phyloP scores from a whole-genome alignment of 2,329 filamentous ascomycete genomes.

The Neophaeococcomyces aloes region DNA sequence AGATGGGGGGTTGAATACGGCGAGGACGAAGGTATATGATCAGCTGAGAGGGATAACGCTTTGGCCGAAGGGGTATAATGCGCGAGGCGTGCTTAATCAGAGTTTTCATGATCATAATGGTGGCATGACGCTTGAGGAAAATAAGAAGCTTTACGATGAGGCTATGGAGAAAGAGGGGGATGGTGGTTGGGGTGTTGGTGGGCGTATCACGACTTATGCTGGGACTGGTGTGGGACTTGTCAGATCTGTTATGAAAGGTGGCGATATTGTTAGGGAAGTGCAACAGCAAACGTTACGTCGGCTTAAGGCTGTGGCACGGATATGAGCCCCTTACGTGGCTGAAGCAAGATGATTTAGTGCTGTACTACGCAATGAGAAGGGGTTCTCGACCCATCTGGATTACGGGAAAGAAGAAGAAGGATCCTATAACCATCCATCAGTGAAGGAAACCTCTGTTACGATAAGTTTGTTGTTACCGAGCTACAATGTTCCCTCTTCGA shows the following conservation, averaged over 20 bases:
- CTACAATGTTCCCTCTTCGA: no score
- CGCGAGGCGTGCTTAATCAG: constrained; percentile 47
- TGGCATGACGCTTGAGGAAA: constrained; percentile 33
- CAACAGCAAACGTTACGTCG: constrained; percentile 12
- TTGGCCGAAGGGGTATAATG: constrained; percentile 50
- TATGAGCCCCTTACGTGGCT: not conserved
- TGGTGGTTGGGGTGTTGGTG: constrained; percentile 43
- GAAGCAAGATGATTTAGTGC: no score
- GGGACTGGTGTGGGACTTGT: constrained; percentile 52
- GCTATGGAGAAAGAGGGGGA: constrained; percentile 42
- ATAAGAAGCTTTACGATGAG: constrained; percentile 34
- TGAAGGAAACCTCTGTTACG: no score
- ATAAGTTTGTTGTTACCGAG: no score
- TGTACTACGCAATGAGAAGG: no score
- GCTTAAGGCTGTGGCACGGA: no score
- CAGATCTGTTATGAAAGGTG: constrained; percentile 38
- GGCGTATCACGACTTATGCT: constrained; percentile 52
- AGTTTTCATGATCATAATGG: constrained; percentile 37
- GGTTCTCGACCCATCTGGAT: no score
- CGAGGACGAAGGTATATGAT: constrained; percentile 44
- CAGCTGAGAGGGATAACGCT: constrained; percentile 44
- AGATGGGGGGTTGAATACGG: constrained; percentile 44
- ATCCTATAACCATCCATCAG: no score
- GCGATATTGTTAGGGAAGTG: constrained; percentile 36
- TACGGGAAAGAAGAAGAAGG: no score